These are phyloP conservation scores for Vachellia collinsii DNA, from an alignment of 306 rosid genomes.

Conservation along the genomic window DNA sequence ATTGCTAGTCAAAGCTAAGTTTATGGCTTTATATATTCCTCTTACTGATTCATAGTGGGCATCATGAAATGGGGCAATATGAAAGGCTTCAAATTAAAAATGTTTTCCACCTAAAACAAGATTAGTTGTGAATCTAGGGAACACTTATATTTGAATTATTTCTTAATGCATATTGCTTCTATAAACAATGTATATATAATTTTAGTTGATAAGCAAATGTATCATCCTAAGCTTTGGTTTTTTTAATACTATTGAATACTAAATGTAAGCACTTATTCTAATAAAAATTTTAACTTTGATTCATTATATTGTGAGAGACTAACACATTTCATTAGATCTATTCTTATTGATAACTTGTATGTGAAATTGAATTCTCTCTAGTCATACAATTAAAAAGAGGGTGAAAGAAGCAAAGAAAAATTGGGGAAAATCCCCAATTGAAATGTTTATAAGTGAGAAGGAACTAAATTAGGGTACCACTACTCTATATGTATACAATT, in stretches of 20 bases:
- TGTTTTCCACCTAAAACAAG: constrained; percentile 36
- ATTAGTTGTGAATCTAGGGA: constrained; percentile 29
- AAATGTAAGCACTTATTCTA: too few relatives aligned
- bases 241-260: too few relatives aligned
- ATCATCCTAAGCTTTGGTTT: too few relatives aligned
- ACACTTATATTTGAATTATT: constrained; percentile 29
- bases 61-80: constrained; percentile 19
- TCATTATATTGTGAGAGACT: too few relatives aligned
- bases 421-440: too few relatives aligned
- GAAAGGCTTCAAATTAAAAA: neutral
- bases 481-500: too few relatives aligned
- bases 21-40: constrained; percentile 1
- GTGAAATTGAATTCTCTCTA: neutral
- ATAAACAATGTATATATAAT: neutral
- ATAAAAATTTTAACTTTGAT: too few relatives aligned
- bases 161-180: neutral
- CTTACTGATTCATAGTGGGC: constrained; percentile 34
- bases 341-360: too few relatives aligned
- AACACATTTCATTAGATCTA: too few relatives aligned
- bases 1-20: neutral
- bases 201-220: too few relatives aligned
- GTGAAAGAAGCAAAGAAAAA: neutral
- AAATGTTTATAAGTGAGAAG: too few relatives aligned
- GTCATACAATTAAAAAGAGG: neutral
- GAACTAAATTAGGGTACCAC: too few relatives aligned